Evolutionary conservation across 2,329 filamentous ascomycete genomes (phyloP).

Genomic region (Lecanicillium sp.): DNA sequence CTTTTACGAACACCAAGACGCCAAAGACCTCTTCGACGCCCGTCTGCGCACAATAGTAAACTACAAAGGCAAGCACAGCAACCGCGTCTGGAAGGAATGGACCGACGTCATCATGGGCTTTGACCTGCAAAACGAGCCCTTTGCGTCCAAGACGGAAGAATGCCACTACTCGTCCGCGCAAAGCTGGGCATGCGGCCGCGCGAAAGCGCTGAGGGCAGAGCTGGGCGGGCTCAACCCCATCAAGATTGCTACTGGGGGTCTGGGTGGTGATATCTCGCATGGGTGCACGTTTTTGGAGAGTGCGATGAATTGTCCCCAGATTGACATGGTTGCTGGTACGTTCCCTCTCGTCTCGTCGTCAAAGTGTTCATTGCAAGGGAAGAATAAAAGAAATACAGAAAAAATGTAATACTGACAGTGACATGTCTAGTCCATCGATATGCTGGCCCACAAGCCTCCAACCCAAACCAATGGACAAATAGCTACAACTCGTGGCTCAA

Average conservation of each 20-base stretch:
- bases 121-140: constrained; percentile 25
- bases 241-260: constrained; percentile 20
- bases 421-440: constrained; percentile 14
- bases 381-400: neutral
- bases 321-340: constrained; percentile 15
- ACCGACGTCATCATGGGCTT: constrained; percentile 22
- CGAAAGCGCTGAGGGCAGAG: constrained; percentile 13
- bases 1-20: constrained; percentile 21
- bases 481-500: constrained; percentile 15
- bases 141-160: constrained; percentile 15
- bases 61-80: constrained; percentile 21
- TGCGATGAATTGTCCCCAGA: constrained; percentile 17
- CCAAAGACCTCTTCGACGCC: constrained; percentile 20
- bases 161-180: constrained; percentile 15
- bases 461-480: constrained; percentile 16
- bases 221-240: constrained; percentile 20
- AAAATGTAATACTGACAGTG: neutral
- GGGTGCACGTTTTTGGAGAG: constrained; percentile 18
- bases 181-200: constrained; percentile 23
- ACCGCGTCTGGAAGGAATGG: constrained; percentile 23
- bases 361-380: too few species aligned
- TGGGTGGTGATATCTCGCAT: constrained; percentile 22
- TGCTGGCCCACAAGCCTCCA: constrained; percentile 11
- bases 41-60: constrained; percentile 21
- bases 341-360: too few species aligned